Conservation (phyloP, 768 basidiomycete species). For the Filobasidium wieringae region DNA sequence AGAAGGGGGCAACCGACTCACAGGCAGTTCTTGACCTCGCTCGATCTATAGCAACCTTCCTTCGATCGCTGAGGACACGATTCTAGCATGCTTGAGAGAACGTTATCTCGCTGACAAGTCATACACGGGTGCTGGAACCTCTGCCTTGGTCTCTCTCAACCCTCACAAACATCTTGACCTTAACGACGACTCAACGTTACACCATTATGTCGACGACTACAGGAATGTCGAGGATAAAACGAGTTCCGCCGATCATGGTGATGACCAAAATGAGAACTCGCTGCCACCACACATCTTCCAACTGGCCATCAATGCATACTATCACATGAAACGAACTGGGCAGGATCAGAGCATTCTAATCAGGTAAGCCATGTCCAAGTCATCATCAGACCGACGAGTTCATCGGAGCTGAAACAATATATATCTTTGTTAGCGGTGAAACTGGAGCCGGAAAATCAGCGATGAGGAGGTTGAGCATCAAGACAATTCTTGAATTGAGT, state of each 20-base stretch:
- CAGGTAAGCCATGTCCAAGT: constrained; percentile 48
- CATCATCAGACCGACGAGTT: neutral
- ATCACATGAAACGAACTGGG: constrained; percentile 84
- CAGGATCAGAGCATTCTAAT: constrained; percentile 86
- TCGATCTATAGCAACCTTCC: constrained; percentile 10
- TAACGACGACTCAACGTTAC: constrained; percentile 70
- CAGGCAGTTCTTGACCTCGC: neutral
- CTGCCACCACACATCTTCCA: constrained; percentile 78
- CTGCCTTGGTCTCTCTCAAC: constrained; percentile 72
- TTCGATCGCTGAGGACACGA: constrained; percentile 34
- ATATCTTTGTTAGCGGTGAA: constrained; percentile 55
- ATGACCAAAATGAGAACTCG: constrained; percentile 47
- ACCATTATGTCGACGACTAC: constrained; percentile 78
- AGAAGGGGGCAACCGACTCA: neutral
- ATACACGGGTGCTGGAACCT: constrained; percentile 41
- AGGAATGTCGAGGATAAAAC: constrained; percentile 46
- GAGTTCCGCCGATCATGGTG: constrained; percentile 14
- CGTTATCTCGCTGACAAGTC: constrained; percentile 34
- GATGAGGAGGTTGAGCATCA: constrained; percentile 76
- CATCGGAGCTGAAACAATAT: neutral
- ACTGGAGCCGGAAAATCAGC: constrained; percentile 91
- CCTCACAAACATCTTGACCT: constrained; percentile 79
- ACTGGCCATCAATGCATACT: constrained; percentile 80
- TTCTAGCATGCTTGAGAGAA: constrained; percentile 36
- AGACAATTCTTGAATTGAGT: constrained; percentile 78